Base-by-base conservation (phyloP, 441 rosid genomes). In the Brassica hybrid region DNA sequence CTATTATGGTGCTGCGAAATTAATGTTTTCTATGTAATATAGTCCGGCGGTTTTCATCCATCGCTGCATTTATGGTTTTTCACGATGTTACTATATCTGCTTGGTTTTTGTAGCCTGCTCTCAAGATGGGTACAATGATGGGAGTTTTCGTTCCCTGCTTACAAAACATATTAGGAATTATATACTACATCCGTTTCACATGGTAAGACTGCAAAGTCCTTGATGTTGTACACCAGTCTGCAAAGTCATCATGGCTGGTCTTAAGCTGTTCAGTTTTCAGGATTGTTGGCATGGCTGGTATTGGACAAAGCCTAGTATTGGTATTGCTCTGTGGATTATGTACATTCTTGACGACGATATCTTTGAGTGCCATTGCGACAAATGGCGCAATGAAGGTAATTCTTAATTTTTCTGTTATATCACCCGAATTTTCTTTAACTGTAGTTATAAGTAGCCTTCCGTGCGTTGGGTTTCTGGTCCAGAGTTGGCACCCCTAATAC, bases 201-300 rank as follows among this genome's bases (percentile, higher is more conserved):
- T 96, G 99, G 99, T 96, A 91, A 83, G 45, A 66, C 61, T 19
- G 25, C 70, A 59, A 25, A 68, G 72, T 64, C 56, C 76, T 54
- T 62, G 63, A 68, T 72, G 50, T 43, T 76, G 64, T 61, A 71
- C 65, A 75, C 21, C 57, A 69, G 67, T 61, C 43, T 67, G 56
- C 72, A 57, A 64, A 74, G 19, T 67, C 67, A 43, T 72, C 67
- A 43, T 68, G 66, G 76, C 45, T 25, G 56, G 11, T 72, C 66
- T 73, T 74, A 77, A 65, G 71, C 74, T 71, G 74, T 61, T 71
- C 23, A 71, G 21, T 71, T 71, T 75, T 66, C 72, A 96, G 99
- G 99, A 94, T 96, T 84, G 92, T 96, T 83, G 99, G 99, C 68
- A 96, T 96, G 97, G 98, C 89, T 66, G 99, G 99, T 83, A 88